phyloP scores from a whole-genome alignment of 176 grass and related monocot genomes.

The Musa troglodytarum region DNA sequence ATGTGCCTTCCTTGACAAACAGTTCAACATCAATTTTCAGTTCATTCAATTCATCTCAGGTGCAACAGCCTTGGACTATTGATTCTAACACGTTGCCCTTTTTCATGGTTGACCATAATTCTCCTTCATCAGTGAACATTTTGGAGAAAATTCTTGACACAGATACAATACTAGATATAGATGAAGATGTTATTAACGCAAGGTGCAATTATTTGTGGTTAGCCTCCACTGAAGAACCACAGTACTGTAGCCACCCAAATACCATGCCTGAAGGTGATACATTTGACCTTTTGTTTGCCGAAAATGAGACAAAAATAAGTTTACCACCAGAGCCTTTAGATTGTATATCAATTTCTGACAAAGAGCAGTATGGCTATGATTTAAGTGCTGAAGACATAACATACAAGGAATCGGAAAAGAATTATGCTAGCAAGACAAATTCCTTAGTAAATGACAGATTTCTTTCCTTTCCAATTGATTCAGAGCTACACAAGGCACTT shows the following conservation, averaged over 20 bases:
- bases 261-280: slow-evolving; percentile 15
- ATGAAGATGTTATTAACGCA: slow-evolving; percentile 9
- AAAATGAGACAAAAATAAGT: slow-evolving; percentile 12
- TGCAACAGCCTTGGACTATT: slow-evolving; percentile 21
- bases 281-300: background rate
- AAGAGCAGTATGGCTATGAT: slow-evolving; percentile 15
- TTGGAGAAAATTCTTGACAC: slow-evolving; percentile 7
- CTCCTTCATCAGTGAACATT: slow-evolving; percentile 26
- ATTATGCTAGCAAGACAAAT: background rate
- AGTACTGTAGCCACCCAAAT: slow-evolving; percentile 12
- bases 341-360: background rate
- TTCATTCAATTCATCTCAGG: slow-evolving; percentile 27
- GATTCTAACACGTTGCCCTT: slow-evolving; percentile 20
- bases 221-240: slow-evolving; percentile 16
- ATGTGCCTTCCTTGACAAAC: slow-evolving; percentile 8
- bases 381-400: slow-evolving; percentile 24
- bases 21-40: slow-evolving; percentile 17
- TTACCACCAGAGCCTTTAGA: background rate
- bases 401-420: slow-evolving; percentile 19
- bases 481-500: slow-evolving; percentile 33
- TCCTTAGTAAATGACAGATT: background rate
- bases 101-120: slow-evolving; percentile 20
- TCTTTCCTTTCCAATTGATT: slow-evolving; percentile 21
- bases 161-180: slow-evolving; percentile 6
- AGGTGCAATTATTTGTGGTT: slow-evolving; percentile 19